Conservation (phyloP, 2,329 filamentous ascomycete species). For the Paraphoma chrysanthemicola region DNA sequence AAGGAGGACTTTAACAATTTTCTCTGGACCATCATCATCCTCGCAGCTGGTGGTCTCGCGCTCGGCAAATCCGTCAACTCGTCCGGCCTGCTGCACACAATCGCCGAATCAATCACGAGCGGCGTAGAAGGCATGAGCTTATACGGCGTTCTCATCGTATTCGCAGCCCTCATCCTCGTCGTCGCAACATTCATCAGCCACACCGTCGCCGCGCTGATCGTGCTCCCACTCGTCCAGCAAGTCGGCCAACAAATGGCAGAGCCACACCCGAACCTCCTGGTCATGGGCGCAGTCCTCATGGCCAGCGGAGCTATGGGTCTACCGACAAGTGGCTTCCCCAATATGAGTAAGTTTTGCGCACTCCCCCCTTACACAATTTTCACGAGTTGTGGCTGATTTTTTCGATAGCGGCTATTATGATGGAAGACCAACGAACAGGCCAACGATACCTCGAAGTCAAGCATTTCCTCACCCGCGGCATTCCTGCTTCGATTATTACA, state of each 20-base stretch:
- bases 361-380: neutral
- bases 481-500: slow-evolving; percentile 84
- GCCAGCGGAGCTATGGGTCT: slow-evolving; percentile 97
- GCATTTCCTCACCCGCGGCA: slow-evolving; percentile 93
- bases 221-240: slow-evolving; percentile 86
- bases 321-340: slow-evolving; percentile 95
- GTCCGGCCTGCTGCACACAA: slow-evolving; percentile 87
- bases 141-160: slow-evolving; percentile 86
- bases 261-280: slow-evolving; percentile 90
- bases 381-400: neutral
- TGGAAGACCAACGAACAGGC: slow-evolving; percentile 90
- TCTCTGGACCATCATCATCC: slow-evolving; percentile 99
- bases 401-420: slow-evolving; percentile 90
- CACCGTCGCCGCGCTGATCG: slow-evolving; percentile 93
- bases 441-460: slow-evolving; percentile 90
- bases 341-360: slow-evolving; percentile 87
- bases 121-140: slow-evolving; percentile 79
- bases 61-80: slow-evolving; percentile 94
- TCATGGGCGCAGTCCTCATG: slow-evolving; percentile 96
- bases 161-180: slow-evolving; percentile 82
- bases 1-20: slow-evolving; percentile 99
- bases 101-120: slow-evolving; percentile 78
- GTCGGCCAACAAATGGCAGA: slow-evolving; percentile 85
- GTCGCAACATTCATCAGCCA: slow-evolving; percentile 98
- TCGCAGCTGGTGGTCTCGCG: slow-evolving; percentile 90